Conservation (phyloP, 2,329 filamentous ascomycete species). For the Hymenoscyphus scutula region DNA sequence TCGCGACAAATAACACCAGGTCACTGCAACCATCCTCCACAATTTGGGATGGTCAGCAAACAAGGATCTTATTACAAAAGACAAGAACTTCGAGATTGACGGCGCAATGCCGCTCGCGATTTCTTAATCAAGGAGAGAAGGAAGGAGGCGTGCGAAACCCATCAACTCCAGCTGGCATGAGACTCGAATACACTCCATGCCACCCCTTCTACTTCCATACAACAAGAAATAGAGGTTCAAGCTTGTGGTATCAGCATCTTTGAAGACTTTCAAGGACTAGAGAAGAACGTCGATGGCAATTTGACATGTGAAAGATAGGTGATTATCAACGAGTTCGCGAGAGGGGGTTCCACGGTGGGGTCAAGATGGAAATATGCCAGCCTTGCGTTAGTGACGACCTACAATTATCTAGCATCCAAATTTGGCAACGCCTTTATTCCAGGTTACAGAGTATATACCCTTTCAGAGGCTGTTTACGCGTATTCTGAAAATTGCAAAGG, state of each 20-base stretch:
- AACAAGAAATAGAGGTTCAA: slow-evolving; percentile 44
- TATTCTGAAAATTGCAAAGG: background rate
- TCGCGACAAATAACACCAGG: slow-evolving; percentile 27
- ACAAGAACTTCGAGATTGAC: slow-evolving; percentile 52
- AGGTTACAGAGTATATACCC: slow-evolving; percentile 4
- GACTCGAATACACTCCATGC: slow-evolving; percentile 44
- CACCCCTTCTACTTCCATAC: slow-evolving; percentile 36
- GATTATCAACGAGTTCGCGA: slow-evolving; percentile 34
- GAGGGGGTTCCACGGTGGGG: slow-evolving; percentile 35
- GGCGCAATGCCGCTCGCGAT: slow-evolving; percentile 44
- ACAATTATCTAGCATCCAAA: slow-evolving; percentile 36
- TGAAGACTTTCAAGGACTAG: slow-evolving; percentile 16
- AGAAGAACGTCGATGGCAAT: slow-evolving; percentile 25
- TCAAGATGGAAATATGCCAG: slow-evolving; percentile 36
- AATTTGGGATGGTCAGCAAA: slow-evolving; percentile 44
- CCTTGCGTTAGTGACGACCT: slow-evolving; percentile 38
- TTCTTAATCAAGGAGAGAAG: slow-evolving; percentile 37
- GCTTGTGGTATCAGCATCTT: background rate
- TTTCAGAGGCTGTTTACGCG: slow-evolving; percentile 5
- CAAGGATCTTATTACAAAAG: slow-evolving; percentile 38
- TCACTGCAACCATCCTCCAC: slow-evolving; percentile 42
- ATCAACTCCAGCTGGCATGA: slow-evolving; percentile 38
- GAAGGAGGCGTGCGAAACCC: slow-evolving; percentile 39
- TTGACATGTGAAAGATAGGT: slow-evolving; percentile 33
- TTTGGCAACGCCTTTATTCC: slow-evolving; percentile 28